Evolutionary conservation across 306 rosid species (phyloP).

Genomic region (Lathyrus aphaca): DNA sequence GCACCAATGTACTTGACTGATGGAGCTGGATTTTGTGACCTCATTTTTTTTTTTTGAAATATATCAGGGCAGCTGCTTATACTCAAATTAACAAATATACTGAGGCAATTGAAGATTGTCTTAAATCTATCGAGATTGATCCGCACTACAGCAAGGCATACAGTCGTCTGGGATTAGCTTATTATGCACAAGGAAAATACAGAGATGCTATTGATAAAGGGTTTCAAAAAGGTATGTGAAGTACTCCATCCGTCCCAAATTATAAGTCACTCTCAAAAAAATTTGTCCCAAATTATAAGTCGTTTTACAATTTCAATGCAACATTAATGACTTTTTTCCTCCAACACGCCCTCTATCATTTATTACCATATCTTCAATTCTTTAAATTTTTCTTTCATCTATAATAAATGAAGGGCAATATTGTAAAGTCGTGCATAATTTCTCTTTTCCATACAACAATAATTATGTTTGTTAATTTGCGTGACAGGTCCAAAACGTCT

Average conservation of each 20-base stretch:
- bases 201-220: conserved; percentile 76
- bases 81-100: conserved; percentile 69
- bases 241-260: too few relatives aligned
- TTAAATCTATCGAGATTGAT: conserved; percentile 76
- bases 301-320: too few relatives aligned
- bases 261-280: too few relatives aligned
- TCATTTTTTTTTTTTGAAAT: conserved; percentile 18
- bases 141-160: conserved; percentile 92
- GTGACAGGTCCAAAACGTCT: too few relatives aligned
- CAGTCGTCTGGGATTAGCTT: conserved; percentile 88
- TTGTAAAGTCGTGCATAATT: too few relatives aligned
- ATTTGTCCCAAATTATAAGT: too few relatives aligned
- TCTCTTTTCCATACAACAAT: too few relatives aligned
- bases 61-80: conserved; percentile 92
- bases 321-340: neutral
- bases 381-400: too few relatives aligned
- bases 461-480: too few relatives aligned
- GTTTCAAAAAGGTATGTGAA: conserved; percentile 68
- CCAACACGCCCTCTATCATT: too few relatives aligned
- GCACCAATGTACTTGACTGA: conserved; percentile 27
- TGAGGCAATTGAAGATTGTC: conserved; percentile 85
- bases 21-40: conserved; percentile 16
- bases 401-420: too few relatives aligned
- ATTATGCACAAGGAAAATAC: conserved; percentile 84
- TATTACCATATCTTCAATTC: too few relatives aligned